Evolutionary conservation across 257 asterid genomes (phyloP), one percentile per base, ranked within the genome.

Genomic region (Coffea canephora): DNA sequence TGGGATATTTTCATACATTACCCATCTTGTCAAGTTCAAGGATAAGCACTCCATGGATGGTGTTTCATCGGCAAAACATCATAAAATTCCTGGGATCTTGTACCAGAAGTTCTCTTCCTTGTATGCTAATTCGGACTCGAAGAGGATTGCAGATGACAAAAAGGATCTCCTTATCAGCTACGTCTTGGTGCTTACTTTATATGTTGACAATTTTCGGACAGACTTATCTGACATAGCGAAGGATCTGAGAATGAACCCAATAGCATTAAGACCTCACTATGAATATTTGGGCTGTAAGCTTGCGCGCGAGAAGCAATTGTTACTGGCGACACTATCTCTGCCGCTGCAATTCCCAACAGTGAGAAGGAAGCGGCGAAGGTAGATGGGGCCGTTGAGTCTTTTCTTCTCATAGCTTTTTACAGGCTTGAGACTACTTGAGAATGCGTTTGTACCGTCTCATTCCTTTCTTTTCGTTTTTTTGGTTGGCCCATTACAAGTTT

Each of bases 251-350:
- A 90, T 92, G 87, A 73, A 74, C 74, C 11, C 83, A 8, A 2
- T 77, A 5, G 69, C 79, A 7, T 76, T 93, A 62, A 85, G 97
- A 77, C 83, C 81, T 50, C 86, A 88, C 77, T 92, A 86, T 6
- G 88, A 87, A 68, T 86, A 79, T 88, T 82, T 95, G 34, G 99
- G 99, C 54, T 93, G 99, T 92, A 95, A 93, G 87, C 71, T 91
- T 62, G 89, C 83, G 72, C 83, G 83, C 1, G 90, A 90, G 50
- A 92, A 92, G 49, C 49, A 74, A 8, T 70, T 43, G 21, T 25
- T 83, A 59, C 49, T 85, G 50, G 97, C 93, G 6, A 93, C 97
- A 5, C 97, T 95, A 62, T 90, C 92, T 1, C 71, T 92, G 78
- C 99, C 99, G 0, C 86, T 95, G 55, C 75, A 88, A 57, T 93